Evolutionary conservation across 2,329 filamentous ascomycete species (phyloP).

Genomic region (Hypoxylon sp.): DNA sequence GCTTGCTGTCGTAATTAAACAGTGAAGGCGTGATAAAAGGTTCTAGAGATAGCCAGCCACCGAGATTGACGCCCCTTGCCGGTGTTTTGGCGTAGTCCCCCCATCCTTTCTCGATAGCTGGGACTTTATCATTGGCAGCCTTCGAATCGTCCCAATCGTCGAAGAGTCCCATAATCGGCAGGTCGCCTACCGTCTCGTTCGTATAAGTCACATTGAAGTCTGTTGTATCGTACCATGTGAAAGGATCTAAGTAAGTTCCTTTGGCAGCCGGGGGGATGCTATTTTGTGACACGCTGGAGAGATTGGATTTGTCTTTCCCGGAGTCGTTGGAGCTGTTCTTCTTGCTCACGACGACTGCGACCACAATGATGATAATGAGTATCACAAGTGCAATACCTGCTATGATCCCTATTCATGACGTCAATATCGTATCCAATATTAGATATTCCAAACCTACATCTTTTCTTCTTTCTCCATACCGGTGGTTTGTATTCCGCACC

Average conservation of each 20-base stretch:
- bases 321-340: constrained; percentile 66
- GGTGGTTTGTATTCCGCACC: constrained; percentile 57
- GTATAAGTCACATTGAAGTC: constrained; percentile 98
- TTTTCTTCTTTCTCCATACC: constrained; percentile 69
- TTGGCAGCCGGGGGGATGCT: constrained; percentile 76
- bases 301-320: constrained; percentile 59
- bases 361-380: constrained; percentile 76
- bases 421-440: constrained; percentile 20
- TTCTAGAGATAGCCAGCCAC: constrained; percentile 94
- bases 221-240: constrained; percentile 88
- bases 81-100: constrained; percentile 82
- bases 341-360: constrained; percentile 76
- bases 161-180: constrained; percentile 93
- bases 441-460: constrained; percentile 65
- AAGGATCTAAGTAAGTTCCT: constrained; percentile 87
- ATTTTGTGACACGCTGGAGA: constrained; percentile 67
- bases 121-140: constrained; percentile 83
- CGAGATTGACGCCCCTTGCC: constrained; percentile 91
- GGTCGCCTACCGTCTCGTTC: constrained; percentile 82
- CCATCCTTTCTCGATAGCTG: constrained; percentile 81
- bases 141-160: constrained; percentile 87
- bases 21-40: constrained; percentile 96
- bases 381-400: constrained; percentile 68
- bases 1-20: constrained; percentile 76
- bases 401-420: constrained; percentile 66